Evolutionary conservation across 345 rosid genomes (phyloP), one percentile per base, ranked within the genome.

Genomic region (Bruguiera parviflora): DNA sequence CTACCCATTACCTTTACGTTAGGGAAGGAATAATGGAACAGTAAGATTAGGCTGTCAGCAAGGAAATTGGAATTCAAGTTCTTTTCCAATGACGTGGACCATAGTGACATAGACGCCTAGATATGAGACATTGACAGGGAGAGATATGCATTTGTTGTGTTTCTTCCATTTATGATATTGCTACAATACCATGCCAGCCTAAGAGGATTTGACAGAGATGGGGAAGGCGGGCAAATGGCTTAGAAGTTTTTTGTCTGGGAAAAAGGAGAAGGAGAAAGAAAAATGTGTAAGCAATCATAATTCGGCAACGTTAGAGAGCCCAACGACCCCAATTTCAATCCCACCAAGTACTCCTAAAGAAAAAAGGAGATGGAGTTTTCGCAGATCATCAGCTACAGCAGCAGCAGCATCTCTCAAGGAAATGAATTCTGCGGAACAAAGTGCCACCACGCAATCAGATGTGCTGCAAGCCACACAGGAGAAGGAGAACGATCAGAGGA

Each of bases 181-280:
- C 64, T 79, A 72, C 39, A 65, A 43, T 13, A 43, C 49, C 15
- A 64, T 73, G 62, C 61, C 53, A 31, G 57, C 68, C 68, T 70
- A 58, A 73, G 65, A 74, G 63, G 55, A 9, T 65, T 80, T 64
- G 70, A 71, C 43, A 66, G 67, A 55, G 77, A 94, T 91, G 97
- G 95, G 94, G 73, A 94, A 88, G 78, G 79, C 96, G 53, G 84
- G 97, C 11, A 91, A 86, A 75, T 94, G 98, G 98, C 78, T 94
- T 52, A 84, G 67, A 68, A 73, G 71, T 70, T 83, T 94, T 83
- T 86, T 91, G 82, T 79, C 79, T 7, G 89, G 94, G 35, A 89
- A 85, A 82, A 91, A 93, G 80, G 88, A 82, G 11, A 86, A 73
- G 83, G 61, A 77, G 72, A 43, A 43, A 18, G 49, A 15, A 43